A percentile compares a stretch with the other conserved stretches of the same genome.
Evolutionary conservation across 2,329 filamentous ascomycete species (phyloP).

Genomic region (Colletotrichum ledebouriae): DNA sequence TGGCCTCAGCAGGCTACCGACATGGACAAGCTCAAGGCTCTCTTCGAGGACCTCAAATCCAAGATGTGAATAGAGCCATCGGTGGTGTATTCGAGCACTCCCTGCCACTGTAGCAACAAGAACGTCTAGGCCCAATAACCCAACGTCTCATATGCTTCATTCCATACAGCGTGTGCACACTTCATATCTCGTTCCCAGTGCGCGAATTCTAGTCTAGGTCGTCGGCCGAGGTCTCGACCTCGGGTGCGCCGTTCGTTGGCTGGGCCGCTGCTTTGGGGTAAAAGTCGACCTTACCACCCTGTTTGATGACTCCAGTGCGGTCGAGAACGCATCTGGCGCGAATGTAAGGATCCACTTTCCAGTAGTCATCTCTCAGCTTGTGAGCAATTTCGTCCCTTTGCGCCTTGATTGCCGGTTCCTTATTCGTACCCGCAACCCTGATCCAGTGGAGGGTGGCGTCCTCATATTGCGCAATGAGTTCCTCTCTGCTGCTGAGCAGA

Average conservation of each 20-base stretch:
- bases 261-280: slow-evolving; percentile 61
- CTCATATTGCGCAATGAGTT: slow-evolving; percentile 81
- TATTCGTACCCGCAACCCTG: slow-evolving; percentile 59
- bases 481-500: slow-evolving; percentile 73
- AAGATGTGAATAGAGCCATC: slow-evolving; percentile 75
- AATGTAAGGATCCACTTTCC: slow-evolving; percentile 89
- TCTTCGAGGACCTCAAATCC: slow-evolving; percentile 86
- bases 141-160: background rate
- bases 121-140: slow-evolving; percentile 41
- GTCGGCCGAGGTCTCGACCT: slow-evolving; percentile 55
- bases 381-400: slow-evolving; percentile 74
- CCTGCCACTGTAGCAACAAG: slow-evolving; percentile 1
- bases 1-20: slow-evolving; percentile 85
- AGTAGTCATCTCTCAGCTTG: slow-evolving; percentile 81
- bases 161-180: background rate
- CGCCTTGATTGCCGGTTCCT: slow-evolving; percentile 63
- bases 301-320: slow-evolving; percentile 78
- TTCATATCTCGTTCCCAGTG: background rate
- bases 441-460: slow-evolving; percentile 83
- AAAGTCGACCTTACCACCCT: slow-evolving; percentile 77
- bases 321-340: slow-evolving; percentile 89
- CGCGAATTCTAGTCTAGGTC: slow-evolving; percentile 59
- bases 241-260: slow-evolving; percentile 44
- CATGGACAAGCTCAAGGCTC: slow-evolving; percentile 85
- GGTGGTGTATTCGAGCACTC: slow-evolving; percentile 11